Percentiles rank a stretch among this genome's conserved stretches.
Conservation (phyloP, 345 rosid genomes). For the Aurinia saxatilis region DNA sequence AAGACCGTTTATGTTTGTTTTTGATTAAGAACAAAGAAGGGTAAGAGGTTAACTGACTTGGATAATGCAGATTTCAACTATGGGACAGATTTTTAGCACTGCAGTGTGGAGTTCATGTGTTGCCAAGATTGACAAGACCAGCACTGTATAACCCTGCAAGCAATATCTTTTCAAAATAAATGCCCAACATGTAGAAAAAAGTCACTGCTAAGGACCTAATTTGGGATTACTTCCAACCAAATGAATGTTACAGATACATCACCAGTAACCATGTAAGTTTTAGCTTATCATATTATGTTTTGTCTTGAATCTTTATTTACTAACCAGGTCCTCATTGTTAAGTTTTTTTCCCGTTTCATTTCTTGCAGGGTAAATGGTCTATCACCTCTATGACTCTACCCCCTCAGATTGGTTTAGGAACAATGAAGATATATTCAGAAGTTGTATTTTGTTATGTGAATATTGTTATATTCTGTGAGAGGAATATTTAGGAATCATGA, state of each 20-base stretch:
- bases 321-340: background rate
- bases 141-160: too few relatives aligned
- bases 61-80: too few relatives aligned
- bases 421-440: slow-evolving; percentile 5
- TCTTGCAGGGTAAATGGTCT: slow-evolving; percentile 12
- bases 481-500: background rate
- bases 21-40: too few relatives aligned
- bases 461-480: background rate
- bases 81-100: too few relatives aligned
- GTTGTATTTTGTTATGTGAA: slow-evolving; percentile 6
- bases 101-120: too few relatives aligned
- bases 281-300: background rate
- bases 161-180: slow-evolving; percentile 47
- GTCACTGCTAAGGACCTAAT: slow-evolving; percentile 55
- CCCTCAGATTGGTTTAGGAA: background rate
- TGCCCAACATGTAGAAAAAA: slow-evolving; percentile 91
- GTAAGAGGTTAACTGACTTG: too few relatives aligned
- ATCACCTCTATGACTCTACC: background rate
- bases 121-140: too few relatives aligned
- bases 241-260: slow-evolving; percentile 26
- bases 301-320: background rate
- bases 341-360: background rate
- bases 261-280: slow-evolving; percentile 20
- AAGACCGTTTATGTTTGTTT: too few relatives aligned
- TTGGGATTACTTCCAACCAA: slow-evolving; percentile 78